Base-by-base conservation (phyloP, 129 eudicot genomes). In the Mikania micrantha region DNA sequence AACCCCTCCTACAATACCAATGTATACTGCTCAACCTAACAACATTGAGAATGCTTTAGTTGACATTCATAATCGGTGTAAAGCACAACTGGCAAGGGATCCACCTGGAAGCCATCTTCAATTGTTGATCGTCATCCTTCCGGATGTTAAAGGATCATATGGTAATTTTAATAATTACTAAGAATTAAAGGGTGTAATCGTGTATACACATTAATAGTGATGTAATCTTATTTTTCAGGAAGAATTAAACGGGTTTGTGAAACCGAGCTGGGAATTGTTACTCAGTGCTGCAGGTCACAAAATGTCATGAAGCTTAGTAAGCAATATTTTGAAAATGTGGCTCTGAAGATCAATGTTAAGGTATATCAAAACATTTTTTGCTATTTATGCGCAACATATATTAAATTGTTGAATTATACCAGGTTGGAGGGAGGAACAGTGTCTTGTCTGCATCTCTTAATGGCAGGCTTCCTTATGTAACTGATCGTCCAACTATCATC, bases 341-440 rank as follows among this genome's bases (percentile, higher is more conserved):
- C 94, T 3, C 56, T 91, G 22, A 91, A 91, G 67, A 84, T 91
- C 3, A 91, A 91, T 61, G 97, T 85, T 9, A 91, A 91, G 96
- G 97, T 91, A 8, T 70, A 27, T 5, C 11, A 25, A 9, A 27
- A 25, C 35, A 54, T 54, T 54, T 15, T 56, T 56, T 27, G 12
- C 17, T 39, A 41, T 27, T 20, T 29, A 12, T 8, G 4, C 34
- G n/a, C 7, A 6, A 4, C 2, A 16, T 10, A 47, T 20, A 31
- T 34, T 32, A 32, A 34, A 9, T 17, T 34, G 9, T 60, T 34
- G n/a, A 60, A 19, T 7, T 9, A 34, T 35, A 13, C 9, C 7
- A 91, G 97, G 90, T 74, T 25, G 96, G 96, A 13, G 97, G 97
- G 7, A 62, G 85, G 47, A 91, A 91, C 41, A 58, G 80, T 1